Base-by-base conservation (phyloP, 129 eudicot species). In the Smallanthus sonchifolius region DNA sequence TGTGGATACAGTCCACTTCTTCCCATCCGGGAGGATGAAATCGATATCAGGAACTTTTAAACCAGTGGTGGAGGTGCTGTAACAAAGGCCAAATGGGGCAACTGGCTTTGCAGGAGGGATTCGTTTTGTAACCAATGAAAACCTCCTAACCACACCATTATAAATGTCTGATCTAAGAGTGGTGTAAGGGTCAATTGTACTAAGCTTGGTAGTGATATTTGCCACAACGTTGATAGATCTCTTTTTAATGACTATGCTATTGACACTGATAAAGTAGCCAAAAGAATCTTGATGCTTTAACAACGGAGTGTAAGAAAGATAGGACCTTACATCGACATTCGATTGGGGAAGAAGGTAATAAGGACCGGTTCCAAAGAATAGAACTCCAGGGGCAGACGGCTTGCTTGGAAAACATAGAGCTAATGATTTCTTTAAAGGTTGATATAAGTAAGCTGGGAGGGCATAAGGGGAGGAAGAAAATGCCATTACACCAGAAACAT, bases 331-430 rank as follows among this genome's bases (percentile, higher is more conserved):
- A 10, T 83, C 80, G 52, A 80, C 61, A 44, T 71, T 67, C 5
- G 71, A 69, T 15, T 83, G 75, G 10, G 89, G 85, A 24, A 82
- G 72, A 15, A 83, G 30, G 30, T 24, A 24, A 24, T 24, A 24
- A 0, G 30, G 30, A 24, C 30, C 30, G 30, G 30, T 1, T 24
- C 30, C 30, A 24, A 24, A 24, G 30, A 24, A 24, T 1, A 24
- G 30, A 24, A 81, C 84, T 48, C 91, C 91, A 3, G 38, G 69
- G 45, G 70, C 59, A 0, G 70, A 60, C 34, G 73, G 14, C 10
- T 47, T 36, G 81, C 83, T 78, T 11, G 86, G 86, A 35, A 87
- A 49, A 66, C 89, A 87, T 10, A 87, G 49, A 9, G 80, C 92
- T 34, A 87, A 82, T 15, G 72, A 75, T 15, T 45, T 75, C 24